Evolutionary conservation across 768 basidiomycete species (phyloP), one percentile per base, ranked within the genome.

Genomic region (Trametes cingulata): DNA sequence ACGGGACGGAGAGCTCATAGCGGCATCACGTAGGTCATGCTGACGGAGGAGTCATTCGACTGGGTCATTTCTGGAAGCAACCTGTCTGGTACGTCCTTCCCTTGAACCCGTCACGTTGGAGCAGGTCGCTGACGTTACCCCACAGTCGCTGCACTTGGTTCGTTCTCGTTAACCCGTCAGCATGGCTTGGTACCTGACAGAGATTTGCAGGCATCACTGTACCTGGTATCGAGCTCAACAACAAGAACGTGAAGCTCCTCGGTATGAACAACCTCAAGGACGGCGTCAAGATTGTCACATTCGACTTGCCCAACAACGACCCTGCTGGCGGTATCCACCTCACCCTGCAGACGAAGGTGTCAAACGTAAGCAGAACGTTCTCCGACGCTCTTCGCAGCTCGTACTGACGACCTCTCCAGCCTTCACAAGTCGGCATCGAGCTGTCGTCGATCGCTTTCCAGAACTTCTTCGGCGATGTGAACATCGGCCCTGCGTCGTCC

Each of bases 351-450:
- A 82, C 88, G 0, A 79, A 77, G 10, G 74, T 84, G 2, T 72
- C 77, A 1, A 91, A 90, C 64, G 86, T 87, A 60, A 65, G 82
- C 67, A n/a, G 27, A 48, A n/a, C n/a, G 14, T 48, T 40, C 25
- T 6, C 29, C 43, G n/a, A 13, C 24, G 20, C 20, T 27, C 9
- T 27, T 9, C 3, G 1, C 8, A 22, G 14, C 43, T 19, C 35
- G 50, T 24, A 35, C 41, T 70, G 37, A 70, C 33, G 17, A 25
- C 36, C 40, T 20, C 41, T 43, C 33, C 57, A 87, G 85, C 89
- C 89, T 29, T 86, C 88, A 1, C 87, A 89, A 78, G 86, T 91
- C 39, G 89, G 89, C 25, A 83, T 91, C 13, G 74, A 82, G 59
- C 75, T 91, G 8, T 80, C 77, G 61, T 79, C 80, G 3, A 79